A percentile compares a stretch with the other conserved stretches of the same genome.
Evolutionary conservation across 2,329 filamentous ascomycete genomes (phyloP).

Genomic region (Aureobasidium lini): DNA sequence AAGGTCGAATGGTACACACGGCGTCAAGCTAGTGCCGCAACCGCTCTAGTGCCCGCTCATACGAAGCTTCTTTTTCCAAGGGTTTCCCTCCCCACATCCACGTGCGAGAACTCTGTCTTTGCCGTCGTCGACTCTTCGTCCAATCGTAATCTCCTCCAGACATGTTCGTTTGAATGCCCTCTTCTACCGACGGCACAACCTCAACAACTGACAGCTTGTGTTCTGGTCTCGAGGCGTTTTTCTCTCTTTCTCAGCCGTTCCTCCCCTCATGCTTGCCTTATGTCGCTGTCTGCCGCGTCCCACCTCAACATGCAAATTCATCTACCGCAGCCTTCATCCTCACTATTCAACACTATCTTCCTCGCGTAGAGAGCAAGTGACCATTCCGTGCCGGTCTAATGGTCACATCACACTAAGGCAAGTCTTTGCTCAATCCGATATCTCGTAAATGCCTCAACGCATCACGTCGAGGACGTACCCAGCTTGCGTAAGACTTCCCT

Average conservation of each 20-base stretch:
- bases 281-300: neutral
- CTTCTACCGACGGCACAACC: no score
- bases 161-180: no score
- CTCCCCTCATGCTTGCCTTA: neutral
- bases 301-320: neutral
- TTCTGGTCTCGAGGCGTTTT: neutral
- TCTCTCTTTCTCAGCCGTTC: neutral
- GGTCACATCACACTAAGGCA: slow-evolving; percentile 37
- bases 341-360: slow-evolving; percentile 11
- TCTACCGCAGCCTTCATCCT: neutral
- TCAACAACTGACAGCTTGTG: neutral
- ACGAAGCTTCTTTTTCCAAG: neutral
- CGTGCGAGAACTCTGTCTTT: neutral
- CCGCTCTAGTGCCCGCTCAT: neutral
- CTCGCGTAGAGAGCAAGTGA: slow-evolving; percentile 25
- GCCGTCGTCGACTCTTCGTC: neutral
- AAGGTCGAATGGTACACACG: neutral
- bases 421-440: slow-evolving; percentile 14
- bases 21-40: neutral
- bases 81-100: neutral
- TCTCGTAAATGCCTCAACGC: neutral
- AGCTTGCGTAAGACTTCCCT: neutral
- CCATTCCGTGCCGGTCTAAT: slow-evolving; percentile 35
- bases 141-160: neutral
- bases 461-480: neutral